These are phyloP conservation scores for Polyplosphaeria fusca DNA, from an alignment of 495 filamentous ascomycete genomes.

Conservation along the genomic window DNA sequence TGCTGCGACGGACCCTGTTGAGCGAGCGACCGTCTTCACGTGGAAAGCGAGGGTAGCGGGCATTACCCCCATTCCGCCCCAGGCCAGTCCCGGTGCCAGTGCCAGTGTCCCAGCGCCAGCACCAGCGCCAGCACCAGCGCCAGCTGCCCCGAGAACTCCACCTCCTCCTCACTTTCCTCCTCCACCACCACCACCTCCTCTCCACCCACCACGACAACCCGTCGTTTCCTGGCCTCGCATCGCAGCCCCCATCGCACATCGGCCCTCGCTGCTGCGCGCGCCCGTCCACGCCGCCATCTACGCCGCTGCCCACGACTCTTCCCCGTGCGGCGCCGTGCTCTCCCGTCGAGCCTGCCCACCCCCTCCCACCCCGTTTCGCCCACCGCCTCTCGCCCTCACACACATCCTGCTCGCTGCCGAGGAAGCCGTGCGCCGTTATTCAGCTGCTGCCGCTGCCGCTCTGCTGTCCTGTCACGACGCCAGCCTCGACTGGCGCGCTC, in stretches of 20 bases:
- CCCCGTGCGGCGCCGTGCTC: background rate
- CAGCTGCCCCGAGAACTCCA: background rate
- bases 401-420: background rate
- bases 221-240: no score
- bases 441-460: slow-evolving; percentile 19
- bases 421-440: slow-evolving; percentile 23
- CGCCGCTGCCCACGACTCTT: background rate
- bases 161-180: background rate
- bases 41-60: background rate
- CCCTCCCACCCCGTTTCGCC: background rate
- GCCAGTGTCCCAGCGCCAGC: no score
- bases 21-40: background rate
- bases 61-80: background rate
- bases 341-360: background rate
- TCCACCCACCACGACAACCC: no score
- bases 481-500: background rate
- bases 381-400: background rate
- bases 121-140: background rate
- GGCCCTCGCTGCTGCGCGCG: background rate
- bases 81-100: no score
- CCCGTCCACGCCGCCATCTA: background rate
- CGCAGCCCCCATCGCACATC: background rate
- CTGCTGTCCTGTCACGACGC: background rate
- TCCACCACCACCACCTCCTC: no score
- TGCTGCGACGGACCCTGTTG: background rate